Base-by-base conservation (phyloP, 345 rosid species). In the Salix udensis region DNA sequence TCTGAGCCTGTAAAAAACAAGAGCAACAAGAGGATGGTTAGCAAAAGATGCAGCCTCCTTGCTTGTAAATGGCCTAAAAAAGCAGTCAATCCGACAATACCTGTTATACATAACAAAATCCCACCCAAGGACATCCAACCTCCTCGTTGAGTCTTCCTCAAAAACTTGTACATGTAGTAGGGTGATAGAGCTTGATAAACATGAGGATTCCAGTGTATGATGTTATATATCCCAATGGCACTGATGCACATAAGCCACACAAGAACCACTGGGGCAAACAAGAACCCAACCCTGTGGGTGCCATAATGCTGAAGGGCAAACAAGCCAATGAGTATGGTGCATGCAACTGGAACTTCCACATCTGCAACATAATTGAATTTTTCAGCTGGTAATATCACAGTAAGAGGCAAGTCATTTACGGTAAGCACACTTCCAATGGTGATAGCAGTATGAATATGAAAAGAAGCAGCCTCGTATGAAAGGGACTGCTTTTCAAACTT, bases 41-140 rank as follows among this genome's bases (percentile, higher is more conserved):
- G 24, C 39, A 65, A 30, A 53, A 37, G 12, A 39, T 34, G 44
- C 44, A 40, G 58, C 1, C 52, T 23, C 24, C 53, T 26, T 73
- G 58, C 68, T 48, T 65, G 31, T 42, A 74, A 31, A 82, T 40
- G 65, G 52, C 11, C 62, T 18, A 50, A 70, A 44, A 44, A 53
- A 67, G 67, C 48, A 58, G 7, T 37, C 26, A n/a, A 34, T 64
- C 76, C 30, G 34, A 36, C 44, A 50, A 40, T 48, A 92, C 97
- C 97, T 72, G 97, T 91, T 67, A 93, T 93, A 72, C 97, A 93
- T 77, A 93, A 83, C 77, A 93, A 79, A 81, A 93, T 89, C 77
- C 97, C 97, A 68, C 97, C 97, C 76, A 93, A 80, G 64, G 97
- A 94, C 95, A 88, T 90, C 96, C 96, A 94, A 6, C 97, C 98